A percentile compares a stretch with the other conserved stretches of the same genome.
Evolutionary conservation across 2,329 filamentous ascomycete species (phyloP).

Genomic region (Phialocephala subalpina): DNA sequence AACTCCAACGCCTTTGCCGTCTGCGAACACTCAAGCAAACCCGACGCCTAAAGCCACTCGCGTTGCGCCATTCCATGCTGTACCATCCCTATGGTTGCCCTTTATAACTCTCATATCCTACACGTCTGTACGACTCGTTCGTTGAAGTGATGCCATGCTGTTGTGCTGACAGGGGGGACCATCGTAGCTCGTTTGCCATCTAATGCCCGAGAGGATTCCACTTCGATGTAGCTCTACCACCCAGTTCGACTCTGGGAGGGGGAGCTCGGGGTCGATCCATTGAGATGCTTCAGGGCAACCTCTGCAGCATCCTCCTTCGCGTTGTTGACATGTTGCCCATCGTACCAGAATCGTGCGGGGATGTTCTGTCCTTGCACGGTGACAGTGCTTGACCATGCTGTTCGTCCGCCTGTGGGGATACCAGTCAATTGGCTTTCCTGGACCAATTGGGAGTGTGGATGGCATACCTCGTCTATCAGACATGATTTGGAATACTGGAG

Average conservation of each 20-base stretch:
- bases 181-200: too few species aligned
- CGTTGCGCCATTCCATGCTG: constrained; percentile 43
- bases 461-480: constrained; percentile 76
- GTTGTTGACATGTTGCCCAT: constrained; percentile 86
- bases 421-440: constrained; percentile 38
- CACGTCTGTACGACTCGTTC: constrained; percentile 34
- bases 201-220: too few species aligned
- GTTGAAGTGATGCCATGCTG: constrained; percentile 21
- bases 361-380: constrained; percentile 71
- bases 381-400: constrained; percentile 87
- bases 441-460: constrained; percentile 12
- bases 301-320: constrained; percentile 93
- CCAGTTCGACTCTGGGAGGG: constrained; percentile 49
- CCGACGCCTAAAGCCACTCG: constrained; percentile 41
- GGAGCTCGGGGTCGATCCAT: constrained; percentile 50
- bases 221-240: constrained; percentile 44
- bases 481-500: constrained; percentile 73
- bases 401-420: constrained; percentile 74
- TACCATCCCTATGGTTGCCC: constrained; percentile 35
- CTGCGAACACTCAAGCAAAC: constrained; percentile 40
- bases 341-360: constrained; percentile 88
- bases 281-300: constrained; percentile 70
- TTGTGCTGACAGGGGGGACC: constrained; percentile 11
- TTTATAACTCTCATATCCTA: constrained; percentile 42
- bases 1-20: constrained; percentile 40